A percentile compares a stretch with the other conserved stretches of the same genome.
phyloP scores from a whole-genome alignment of 352 stramenopile species.

The Albugo laibachii region DNA sequence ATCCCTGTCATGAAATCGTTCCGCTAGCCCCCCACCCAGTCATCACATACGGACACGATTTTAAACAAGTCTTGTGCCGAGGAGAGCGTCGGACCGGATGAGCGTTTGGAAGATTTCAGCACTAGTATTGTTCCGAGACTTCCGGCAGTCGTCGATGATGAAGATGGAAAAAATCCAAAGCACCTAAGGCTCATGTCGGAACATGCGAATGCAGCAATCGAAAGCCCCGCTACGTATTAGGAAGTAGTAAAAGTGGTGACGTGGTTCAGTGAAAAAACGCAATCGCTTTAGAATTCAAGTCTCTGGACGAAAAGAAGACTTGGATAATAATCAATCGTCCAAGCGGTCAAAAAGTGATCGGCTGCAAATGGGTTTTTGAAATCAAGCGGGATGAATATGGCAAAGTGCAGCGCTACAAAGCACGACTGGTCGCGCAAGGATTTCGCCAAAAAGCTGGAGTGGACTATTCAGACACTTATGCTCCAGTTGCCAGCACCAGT shows the following conservation, averaged over 20 bases:
- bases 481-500: neutral
- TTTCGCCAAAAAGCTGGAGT: conserved; percentile 3
- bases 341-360: conserved; percentile 2
- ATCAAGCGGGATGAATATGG: conserved; percentile 1
- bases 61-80: no score
- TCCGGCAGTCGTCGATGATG: neutral
- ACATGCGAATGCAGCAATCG: neutral
- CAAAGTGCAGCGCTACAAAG: conserved; percentile 1
- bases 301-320: no score
- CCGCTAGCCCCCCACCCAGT: no score
- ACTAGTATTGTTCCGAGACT: no score
- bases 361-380: conserved; percentile 5
- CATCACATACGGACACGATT: no score
- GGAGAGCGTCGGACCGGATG: no score
- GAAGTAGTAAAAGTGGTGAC: conserved; percentile 1
- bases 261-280: neutral
- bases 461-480: conserved; percentile 5
- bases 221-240: neutral
- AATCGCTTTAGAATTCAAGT: no score
- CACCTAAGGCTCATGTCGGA: no score
- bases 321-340: neutral
- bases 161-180: neutral
- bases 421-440: conserved; percentile 6
- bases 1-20: no score
- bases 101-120: no score